Base-by-base conservation (phyloP, 495 filamentous ascomycete species). In the Tuber microsphaerosporum region DNA sequence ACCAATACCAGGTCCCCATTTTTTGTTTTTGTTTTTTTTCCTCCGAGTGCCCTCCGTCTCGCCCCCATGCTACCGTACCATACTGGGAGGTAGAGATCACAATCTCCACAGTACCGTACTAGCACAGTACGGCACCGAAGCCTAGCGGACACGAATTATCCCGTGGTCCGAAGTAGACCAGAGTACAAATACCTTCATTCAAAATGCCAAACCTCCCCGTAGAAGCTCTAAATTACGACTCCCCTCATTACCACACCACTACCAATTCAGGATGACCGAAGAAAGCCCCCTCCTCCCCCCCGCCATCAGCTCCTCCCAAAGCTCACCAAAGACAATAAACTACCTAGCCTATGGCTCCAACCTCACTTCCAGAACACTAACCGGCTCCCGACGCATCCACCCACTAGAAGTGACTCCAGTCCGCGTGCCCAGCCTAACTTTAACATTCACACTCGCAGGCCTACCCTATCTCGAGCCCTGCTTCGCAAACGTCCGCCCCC, bases 331-430 rank as follows among this genome's bases (percentile, higher is more conserved):
- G 12, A 51, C 48, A 2, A n/a, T 61, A 26, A 61, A 61, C 69
- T 99, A 98, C 85, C 89, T 99, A 17, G 95, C 95, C 56, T 99
- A 99, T 80, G 95, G 95, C 77, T 97, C 94, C 71, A 99, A 98
- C 83, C 88, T 99, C 74, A 87, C 85, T 72, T 86, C 90, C 26
- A 83, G 90, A 80, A 93, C 91, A 1, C 97, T 98, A 83, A 87
- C 88, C 42, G 92, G 91, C 70, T 84, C 78, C 44, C 90, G 94
- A 19, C 91, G 90, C 76, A 93, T 98, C 82, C 88, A 87, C 12
- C 95, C 95, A 0, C 82, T 97, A 16, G 92, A 91, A 69, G 86
- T 90, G 74, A 83, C 94, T 78, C 91, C 92, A 81, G 95, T 97
- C 26, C 87, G 90, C 8, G 92, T 93, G 22, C 95, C 95, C 0